phyloP scores from a whole-genome alignment of 2,329 filamentous ascomycete species.

The Corynespora cassiicola region DNA sequence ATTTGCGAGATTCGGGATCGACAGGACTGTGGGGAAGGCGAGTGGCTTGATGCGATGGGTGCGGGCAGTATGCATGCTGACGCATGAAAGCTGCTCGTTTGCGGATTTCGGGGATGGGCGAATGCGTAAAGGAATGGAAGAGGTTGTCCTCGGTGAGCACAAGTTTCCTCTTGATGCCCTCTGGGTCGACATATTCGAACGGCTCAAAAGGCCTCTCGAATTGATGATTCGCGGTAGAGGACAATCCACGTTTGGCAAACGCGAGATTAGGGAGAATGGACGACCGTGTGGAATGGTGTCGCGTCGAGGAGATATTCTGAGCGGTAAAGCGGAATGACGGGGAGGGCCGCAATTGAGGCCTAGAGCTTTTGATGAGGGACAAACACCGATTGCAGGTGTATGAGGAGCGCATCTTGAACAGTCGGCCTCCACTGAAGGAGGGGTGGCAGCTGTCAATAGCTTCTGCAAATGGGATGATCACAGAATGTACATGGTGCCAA shows the following conservation, averaged over 20 bases:
- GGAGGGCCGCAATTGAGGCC: conserved; percentile 33
- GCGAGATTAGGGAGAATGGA: conserved; percentile 29
- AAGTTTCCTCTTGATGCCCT: conserved; percentile 38
- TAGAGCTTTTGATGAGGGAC: conserved; percentile 35
- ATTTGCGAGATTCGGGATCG: conserved; percentile 68
- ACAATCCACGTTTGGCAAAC: conserved; percentile 33
- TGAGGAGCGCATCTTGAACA: conserved; percentile 42
- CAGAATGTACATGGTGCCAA: too few relatives aligned
- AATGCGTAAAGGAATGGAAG: conserved; percentile 90
- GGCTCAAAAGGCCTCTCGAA: conserved; percentile 40
- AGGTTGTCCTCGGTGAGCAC: conserved; percentile 78
- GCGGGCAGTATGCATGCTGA: conserved; percentile 91
- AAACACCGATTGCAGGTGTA: conserved; percentile 51
- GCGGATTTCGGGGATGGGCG: conserved; percentile 87
- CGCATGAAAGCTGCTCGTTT: conserved; percentile 88
- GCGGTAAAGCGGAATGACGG: conserved; percentile 28
- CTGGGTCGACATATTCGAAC: conserved; percentile 43
- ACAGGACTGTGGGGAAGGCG: conserved; percentile 69
- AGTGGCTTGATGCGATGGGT: conserved; percentile 83
- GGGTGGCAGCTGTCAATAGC: conserved; percentile 11
- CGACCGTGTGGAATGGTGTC: conserved; percentile 42
- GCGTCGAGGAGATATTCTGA: conserved; percentile 28
- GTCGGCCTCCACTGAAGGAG: conserved; percentile 16
- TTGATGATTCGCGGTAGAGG: conserved; percentile 35
- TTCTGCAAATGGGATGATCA: conserved; percentile 17